phyloP scores from a whole-genome alignment of 768 basidiomycete species.

The Termitomyces sp. region DNA sequence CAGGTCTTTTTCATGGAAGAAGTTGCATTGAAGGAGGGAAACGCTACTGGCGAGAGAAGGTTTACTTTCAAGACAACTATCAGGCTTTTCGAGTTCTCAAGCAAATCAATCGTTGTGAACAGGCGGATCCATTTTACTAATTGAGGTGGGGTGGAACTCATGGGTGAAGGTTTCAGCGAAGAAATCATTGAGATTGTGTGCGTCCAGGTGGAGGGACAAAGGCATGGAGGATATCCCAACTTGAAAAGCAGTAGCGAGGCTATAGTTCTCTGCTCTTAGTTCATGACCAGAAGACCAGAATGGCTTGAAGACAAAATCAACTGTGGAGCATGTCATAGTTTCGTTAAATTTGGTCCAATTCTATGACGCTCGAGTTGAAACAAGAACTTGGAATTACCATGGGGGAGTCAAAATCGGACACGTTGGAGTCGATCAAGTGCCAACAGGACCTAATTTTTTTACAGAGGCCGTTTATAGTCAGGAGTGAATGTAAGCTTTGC shows the following conservation, averaged over 20 bases:
- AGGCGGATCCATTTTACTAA: conserved; percentile 2
- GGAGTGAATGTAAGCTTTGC: background rate
- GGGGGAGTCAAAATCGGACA: background rate
- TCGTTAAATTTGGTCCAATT: background rate
- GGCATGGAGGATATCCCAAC: background rate
- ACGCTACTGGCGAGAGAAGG: background rate
- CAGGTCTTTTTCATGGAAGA: too few relatives aligned
- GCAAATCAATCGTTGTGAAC: conserved; percentile 1
- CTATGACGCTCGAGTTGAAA: background rate
- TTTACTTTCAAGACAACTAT: conserved; percentile 1
- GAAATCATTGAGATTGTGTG: conserved; percentile 1
- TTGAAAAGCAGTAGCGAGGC: background rate
- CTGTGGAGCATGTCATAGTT: background rate
- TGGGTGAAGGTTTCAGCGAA: conserved; percentile 7
- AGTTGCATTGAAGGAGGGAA: too few relatives aligned
- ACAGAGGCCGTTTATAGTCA: background rate
- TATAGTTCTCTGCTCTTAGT: background rate
- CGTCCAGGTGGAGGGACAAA: conserved; percentile 1
- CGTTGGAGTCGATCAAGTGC: background rate
- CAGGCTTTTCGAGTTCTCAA: background rate
- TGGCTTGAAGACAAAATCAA: background rate
- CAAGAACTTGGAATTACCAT: background rate
- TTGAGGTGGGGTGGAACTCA: conserved; percentile 4
- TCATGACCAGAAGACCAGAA: background rate
- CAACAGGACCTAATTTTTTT: background rate